phyloP scores from a whole-genome alignment of 2,329 filamentous ascomycete species.

The Neophaeococcomyces mojaviensis region DNA sequence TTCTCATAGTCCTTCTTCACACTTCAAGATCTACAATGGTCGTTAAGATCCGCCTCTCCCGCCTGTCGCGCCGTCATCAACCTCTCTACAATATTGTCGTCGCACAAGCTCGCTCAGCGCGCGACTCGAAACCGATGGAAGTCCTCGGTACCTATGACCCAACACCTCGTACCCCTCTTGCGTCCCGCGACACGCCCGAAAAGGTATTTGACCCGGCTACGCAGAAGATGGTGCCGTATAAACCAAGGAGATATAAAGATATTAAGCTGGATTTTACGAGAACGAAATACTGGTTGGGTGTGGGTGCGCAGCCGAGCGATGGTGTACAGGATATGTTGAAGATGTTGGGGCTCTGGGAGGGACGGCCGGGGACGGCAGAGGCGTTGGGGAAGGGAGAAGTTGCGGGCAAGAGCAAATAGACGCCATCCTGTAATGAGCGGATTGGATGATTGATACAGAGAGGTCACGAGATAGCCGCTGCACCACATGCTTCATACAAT shows the following conservation, averaged over 20 bases:
- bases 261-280: slow-evolving; percentile 75
- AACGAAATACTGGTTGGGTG: slow-evolving; percentile 92
- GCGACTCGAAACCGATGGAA: slow-evolving; percentile 83
- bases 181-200: slow-evolving; percentile 12
- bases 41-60: slow-evolving; percentile 83
- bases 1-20: background rate
- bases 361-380: background rate
- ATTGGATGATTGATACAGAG: too few species aligned
- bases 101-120: slow-evolving; percentile 83
- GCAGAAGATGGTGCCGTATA: slow-evolving; percentile 38
- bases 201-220: slow-evolving; percentile 29
- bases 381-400: background rate
- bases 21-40: slow-evolving; percentile 58
- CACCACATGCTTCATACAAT: too few species aligned
- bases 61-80: slow-evolving; percentile 80
- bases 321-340: slow-evolving; percentile 77
- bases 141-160: slow-evolving; percentile 68
- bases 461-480: too few species aligned
- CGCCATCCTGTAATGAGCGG: background rate
- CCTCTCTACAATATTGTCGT: slow-evolving; percentile 98
- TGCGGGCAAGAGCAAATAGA: background rate
- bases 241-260: slow-evolving; percentile 76
- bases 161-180: slow-evolving; percentile 45
- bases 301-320: slow-evolving; percentile 89
- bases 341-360: slow-evolving; percentile 52